Percentiles rank a stretch among this genome's conserved stretches.
phyloP scores from a whole-genome alignment of 805 yeast genomes.

The Zygosaccharomyces bailii region DNA sequence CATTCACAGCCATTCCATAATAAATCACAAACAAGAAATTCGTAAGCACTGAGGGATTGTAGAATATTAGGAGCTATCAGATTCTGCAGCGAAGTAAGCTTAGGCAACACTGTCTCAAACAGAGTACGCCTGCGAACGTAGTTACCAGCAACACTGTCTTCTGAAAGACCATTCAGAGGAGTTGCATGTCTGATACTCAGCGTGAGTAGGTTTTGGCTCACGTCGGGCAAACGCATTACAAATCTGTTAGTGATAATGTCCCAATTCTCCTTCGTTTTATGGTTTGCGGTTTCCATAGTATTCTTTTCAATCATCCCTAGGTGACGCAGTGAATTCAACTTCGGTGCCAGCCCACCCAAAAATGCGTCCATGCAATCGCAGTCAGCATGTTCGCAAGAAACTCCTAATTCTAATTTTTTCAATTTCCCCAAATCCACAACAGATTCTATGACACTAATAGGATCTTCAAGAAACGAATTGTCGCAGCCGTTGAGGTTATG shows the following conservation, averaged over 20 bases:
- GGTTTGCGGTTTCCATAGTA: conserved; percentile 38
- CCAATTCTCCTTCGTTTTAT: conserved; percentile 52
- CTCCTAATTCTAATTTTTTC: conserved; percentile 45
- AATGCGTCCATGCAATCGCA: conserved; percentile 48
- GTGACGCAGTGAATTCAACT: conserved; percentile 23
- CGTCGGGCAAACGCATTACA: conserved; percentile 37
- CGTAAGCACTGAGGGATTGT: conserved; percentile 62
- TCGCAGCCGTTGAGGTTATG: conserved; percentile 46
- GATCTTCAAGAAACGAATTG: conserved; percentile 34
- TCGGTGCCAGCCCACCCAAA: conserved; percentile 38
- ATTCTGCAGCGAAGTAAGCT: conserved; percentile 40
- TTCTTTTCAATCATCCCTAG: conserved; percentile 36
- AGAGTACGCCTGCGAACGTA: conserved; percentile 55
- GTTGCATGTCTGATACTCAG: conserved; percentile 57
- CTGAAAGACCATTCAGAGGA: conserved; percentile 53
- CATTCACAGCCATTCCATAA: conserved; percentile 80
- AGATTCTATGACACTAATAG: conserved; percentile 31
- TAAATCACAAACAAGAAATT: conserved; percentile 62
- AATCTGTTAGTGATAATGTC: conserved; percentile 48
- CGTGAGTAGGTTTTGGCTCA: conserved; percentile 33
- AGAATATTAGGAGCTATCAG: conserved; percentile 58
- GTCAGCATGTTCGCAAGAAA: conserved; percentile 50
- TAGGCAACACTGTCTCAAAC: conserved; percentile 48
- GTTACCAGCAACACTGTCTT: conserved; percentile 73
- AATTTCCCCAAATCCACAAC: conserved; percentile 34